Evolutionary conservation across 2,329 filamentous ascomycete species (phyloP), one percentile per base, ranked within the genome.

Genomic region (Alternaria sp.): DNA sequence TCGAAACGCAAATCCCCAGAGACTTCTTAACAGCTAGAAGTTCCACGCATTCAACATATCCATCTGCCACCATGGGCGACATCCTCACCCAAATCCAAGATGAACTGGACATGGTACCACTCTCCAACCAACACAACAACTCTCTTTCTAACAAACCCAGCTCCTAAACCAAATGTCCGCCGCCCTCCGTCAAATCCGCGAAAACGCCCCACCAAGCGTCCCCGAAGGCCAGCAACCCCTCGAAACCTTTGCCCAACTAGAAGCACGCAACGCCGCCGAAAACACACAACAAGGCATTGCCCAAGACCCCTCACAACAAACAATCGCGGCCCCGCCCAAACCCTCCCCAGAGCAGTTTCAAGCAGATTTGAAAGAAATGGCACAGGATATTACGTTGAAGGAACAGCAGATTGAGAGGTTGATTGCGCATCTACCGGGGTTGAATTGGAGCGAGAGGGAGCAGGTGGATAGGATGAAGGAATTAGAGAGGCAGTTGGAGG

Each of bases 31-130:
- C 43, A 44, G 26, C 25, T 23, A 26, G 13, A 15, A n/a, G 9
- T 6, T 25, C 0, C 10, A 25, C 6, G 5, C 8, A 7, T 17
- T 8, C 23, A 28, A 26, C 13, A 23, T 5, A 32, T 23, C 3
- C 23, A 46, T 10, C 25, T 28, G 6, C 28, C 57, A 75, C 44
- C 61, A 93, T 93, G 89, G 86, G 87, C 26, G 93, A 96, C 77
- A 85, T 90, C 66, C 85, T 96, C 61, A 95, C 93, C 1, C 92
- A 96, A 79, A 85, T 96, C 61, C 93, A 96, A 81, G 92, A 96
- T 82, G 90, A 91, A 79, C 88, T 95, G 64, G 92, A 96, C 75
- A 89, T 93, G 85, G 92, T 92, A 82, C 32, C 47, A 19, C 23
- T 21, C 26, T 25, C 43, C 28, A 28, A 50, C 47, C n/a, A 46